Conservation (phyloP, 2,329 filamentous ascomycete species). For the Penicillium sp. region DNA sequence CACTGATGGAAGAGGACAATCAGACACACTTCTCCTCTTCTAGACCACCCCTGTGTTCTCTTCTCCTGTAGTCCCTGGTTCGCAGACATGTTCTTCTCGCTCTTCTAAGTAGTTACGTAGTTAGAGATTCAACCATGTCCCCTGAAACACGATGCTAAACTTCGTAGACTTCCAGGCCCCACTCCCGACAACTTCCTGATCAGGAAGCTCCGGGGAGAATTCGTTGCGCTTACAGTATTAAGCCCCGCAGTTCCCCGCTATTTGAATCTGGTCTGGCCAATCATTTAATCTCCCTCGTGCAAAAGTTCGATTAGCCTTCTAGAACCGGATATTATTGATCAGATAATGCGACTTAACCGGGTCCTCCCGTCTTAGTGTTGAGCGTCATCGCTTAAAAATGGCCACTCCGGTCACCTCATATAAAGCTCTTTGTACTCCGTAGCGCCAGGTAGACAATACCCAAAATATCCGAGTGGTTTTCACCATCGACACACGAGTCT, state of each 20-base stretch:
- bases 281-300: conserved; percentile 1
- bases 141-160: neutral
- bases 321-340: conserved; percentile 3
- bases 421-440: neutral
- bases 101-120: too few relatives aligned
- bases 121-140: neutral
- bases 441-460: neutral
- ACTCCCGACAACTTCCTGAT: conserved; percentile 26
- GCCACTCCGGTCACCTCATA: neutral
- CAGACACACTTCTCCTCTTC: too few relatives aligned
- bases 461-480: neutral
- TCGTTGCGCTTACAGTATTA: neutral
- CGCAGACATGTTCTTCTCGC: too few relatives aligned
- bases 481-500: neutral
- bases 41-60: too few relatives aligned
- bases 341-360: neutral
- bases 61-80: too few relatives aligned
- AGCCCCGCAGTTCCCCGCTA: neutral
- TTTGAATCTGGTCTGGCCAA: neutral
- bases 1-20: too few relatives aligned
- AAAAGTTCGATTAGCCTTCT: neutral
- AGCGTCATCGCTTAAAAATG: conserved; percentile 12
- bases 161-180: conserved; percentile 10
- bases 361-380: neutral
- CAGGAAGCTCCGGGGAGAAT: conserved; percentile 16